A percentile compares a stretch with the other conserved stretches of the same genome.
Evolutionary conservation across 495 filamentous ascomycete genomes (phyloP).

Genomic region (Penicillium longicatenatum): DNA sequence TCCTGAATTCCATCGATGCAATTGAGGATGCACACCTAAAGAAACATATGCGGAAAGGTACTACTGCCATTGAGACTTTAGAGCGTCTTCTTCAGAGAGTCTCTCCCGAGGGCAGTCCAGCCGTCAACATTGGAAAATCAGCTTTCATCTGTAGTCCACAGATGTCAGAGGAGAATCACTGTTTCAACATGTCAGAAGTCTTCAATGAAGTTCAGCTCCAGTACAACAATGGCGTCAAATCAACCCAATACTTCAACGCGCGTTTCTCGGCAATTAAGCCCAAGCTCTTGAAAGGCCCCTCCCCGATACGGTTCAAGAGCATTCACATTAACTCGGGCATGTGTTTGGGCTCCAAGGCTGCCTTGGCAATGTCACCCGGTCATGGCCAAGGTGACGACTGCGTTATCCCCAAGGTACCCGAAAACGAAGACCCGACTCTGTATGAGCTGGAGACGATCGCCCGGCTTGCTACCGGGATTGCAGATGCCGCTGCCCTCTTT

Average conservation of each 20-base stretch:
- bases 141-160: not conserved
- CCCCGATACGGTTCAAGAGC: not conserved
- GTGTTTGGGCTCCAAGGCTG: not conserved
- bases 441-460: not conserved
- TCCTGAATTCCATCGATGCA: not conserved
- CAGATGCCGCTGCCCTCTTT: not conserved
- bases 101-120: not conserved
- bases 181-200: not conserved
- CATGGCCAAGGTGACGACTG: not conserved
- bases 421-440: not conserved
- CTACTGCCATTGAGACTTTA: not conserved
- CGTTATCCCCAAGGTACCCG: not conserved
- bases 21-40: not conserved
- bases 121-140: not conserved
- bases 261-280: not conserved
- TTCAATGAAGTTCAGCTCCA: not conserved
- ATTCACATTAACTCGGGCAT: not conserved
- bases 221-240: not conserved
- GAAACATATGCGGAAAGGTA: not conserved
- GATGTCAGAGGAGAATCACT: not conserved
- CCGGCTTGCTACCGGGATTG: not conserved
- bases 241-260: not conserved
- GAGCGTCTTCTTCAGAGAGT: not conserved
- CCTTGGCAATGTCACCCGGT: not conserved
- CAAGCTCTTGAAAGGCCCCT: not conserved